A percentile compares a stretch with the other conserved stretches of the same genome.
Conservation (phyloP, 805 yeast genomes). For the Candida coquimbonensis region DNA sequence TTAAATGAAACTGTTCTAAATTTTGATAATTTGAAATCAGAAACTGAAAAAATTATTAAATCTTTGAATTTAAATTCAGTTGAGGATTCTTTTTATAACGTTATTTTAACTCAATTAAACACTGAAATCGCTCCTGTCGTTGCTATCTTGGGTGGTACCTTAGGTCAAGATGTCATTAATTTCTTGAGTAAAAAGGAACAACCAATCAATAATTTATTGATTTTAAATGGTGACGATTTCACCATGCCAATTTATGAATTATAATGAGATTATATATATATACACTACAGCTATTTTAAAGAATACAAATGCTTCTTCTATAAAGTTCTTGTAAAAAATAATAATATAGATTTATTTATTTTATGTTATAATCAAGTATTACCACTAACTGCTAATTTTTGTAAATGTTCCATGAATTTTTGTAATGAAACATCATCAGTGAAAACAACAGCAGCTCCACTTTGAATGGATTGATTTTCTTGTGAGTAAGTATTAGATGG, state of each 20-base stretch:
- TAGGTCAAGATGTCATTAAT: conserved; percentile 89
- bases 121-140: conserved; percentile 77
- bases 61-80: conserved; percentile 35
- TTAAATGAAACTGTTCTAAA: conserved; percentile 20
- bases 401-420: conserved; percentile 91
- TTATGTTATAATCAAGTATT: not conserved
- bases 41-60: conserved; percentile 27
- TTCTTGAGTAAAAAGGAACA: conserved; percentile 65
- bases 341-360: not conserved
- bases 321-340: not conserved
- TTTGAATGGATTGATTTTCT: conserved; percentile 30
- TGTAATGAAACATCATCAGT: conserved; percentile 96
- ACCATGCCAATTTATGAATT: conserved; percentile 72
- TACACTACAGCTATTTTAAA: no score
- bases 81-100: conserved; percentile 33
- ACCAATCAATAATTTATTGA: conserved; percentile 74
- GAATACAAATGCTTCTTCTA: no score
- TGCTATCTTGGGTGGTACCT: conserved; percentile 82
- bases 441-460: conserved; percentile 72
- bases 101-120: conserved; percentile 39
- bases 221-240: conserved; percentile 65
- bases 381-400: conserved; percentile 69
- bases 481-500: conserved; percentile 83
- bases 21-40: conserved; percentile 23
- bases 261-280: conserved; percentile 14